Conservation (phyloP, 2,329 filamentous ascomycete genomes). For the Nemania abortiva region DNA sequence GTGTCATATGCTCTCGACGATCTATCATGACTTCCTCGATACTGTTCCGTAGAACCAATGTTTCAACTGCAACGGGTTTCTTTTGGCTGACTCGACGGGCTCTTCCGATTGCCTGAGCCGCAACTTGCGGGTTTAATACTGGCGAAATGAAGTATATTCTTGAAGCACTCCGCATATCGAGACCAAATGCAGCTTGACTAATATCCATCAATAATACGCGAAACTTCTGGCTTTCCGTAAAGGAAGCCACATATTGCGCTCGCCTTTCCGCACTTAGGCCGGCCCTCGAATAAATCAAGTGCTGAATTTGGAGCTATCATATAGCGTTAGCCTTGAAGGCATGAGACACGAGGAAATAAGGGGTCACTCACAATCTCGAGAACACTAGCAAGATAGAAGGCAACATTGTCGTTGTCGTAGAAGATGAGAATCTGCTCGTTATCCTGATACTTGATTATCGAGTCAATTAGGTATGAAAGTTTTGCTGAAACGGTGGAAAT, state of each 20-base stretch:
- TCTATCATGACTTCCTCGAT: slow-evolving; percentile 88
- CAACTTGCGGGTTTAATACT: slow-evolving; percentile 84
- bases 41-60: slow-evolving; percentile 81
- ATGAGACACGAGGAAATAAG: neutral
- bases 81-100: slow-evolving; percentile 88
- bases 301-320: slow-evolving; percentile 65
- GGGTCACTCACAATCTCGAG: slow-evolving; percentile 73
- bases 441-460: slow-evolving; percentile 74
- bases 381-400: slow-evolving; percentile 85
- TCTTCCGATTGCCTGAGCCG: slow-evolving; percentile 92
- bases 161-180: slow-evolving; percentile 86
- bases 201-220: slow-evolving; percentile 90
- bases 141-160: slow-evolving; percentile 91
- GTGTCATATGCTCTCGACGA: slow-evolving; percentile 79
- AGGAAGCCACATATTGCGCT: slow-evolving; percentile 81
- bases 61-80: slow-evolving; percentile 85
- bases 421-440: slow-evolving; percentile 92
- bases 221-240: slow-evolving; percentile 76
- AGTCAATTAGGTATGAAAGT: slow-evolving; percentile 84
- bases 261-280: slow-evolving; percentile 69
- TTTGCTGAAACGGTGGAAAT: slow-evolving; percentile 89
- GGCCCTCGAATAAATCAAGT: slow-evolving; percentile 76
- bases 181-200: slow-evolving; percentile 86
- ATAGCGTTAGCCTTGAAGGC: slow-evolving; percentile 25
- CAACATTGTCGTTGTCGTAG: slow-evolving; percentile 88